Conservation (phyloP, 208 protist genomes). For the Plasmodiophora brassicae region DNA sequence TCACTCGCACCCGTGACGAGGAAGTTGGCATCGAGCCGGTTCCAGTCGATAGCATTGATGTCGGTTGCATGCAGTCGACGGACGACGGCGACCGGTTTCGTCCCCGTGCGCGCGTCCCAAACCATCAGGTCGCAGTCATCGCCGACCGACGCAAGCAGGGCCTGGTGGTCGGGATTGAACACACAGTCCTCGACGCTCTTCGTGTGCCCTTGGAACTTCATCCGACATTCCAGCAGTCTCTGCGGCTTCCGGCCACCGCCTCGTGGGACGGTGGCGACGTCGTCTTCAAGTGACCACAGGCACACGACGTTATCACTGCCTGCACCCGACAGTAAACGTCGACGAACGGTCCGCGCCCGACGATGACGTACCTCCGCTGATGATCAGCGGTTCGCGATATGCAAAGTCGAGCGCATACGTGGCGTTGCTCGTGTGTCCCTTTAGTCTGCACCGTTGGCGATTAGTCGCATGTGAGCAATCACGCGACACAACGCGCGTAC, state of each 20-base stretch:
- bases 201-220: background rate
- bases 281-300: conserved; percentile 16
- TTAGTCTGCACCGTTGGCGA: background rate
- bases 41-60: conserved; percentile 10
- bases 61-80: background rate
- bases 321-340: too few relatives aligned
- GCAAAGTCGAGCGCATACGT: conserved; percentile 5
- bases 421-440: conserved; percentile 8
- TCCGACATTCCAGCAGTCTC: background rate
- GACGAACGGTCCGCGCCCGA: too few relatives aligned
- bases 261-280: background rate
- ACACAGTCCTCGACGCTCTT: conserved; percentile 17
- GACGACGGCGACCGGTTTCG: background rate
- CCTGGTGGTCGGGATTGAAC: background rate
- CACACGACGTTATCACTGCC: background rate
- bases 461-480: too few relatives aligned
- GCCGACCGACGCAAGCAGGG: background rate
- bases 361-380: too few relatives aligned
- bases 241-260: background rate
- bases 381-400: background rate
- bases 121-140: background rate
- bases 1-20: background rate
- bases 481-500: too few relatives aligned
- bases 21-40: background rate
- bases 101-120: background rate